Evolutionary conservation across 2,329 filamentous ascomycete species (phyloP).

Genomic region (Aspergillus awamori): DNA sequence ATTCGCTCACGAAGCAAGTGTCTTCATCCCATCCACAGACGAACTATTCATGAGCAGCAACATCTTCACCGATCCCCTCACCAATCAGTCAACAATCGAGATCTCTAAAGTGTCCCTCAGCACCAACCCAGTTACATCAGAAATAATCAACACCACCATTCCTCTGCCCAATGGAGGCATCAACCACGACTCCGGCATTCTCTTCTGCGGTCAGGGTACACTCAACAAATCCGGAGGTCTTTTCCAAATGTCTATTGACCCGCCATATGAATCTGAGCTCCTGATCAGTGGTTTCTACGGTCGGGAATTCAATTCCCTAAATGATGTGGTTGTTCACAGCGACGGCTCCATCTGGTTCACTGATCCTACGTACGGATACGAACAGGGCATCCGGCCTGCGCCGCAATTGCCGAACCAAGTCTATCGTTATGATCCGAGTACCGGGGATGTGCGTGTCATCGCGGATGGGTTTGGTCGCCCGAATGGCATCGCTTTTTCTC

Average conservation of each 20-base stretch:
- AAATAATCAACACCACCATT: slow-evolving; percentile 43
- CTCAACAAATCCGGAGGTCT: slow-evolving; percentile 25
- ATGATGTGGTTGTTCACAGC: slow-evolving; percentile 41
- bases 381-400: slow-evolving; percentile 36
- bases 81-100: slow-evolving; percentile 23
- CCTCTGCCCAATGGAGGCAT: slow-evolving; percentile 55
- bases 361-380: slow-evolving; percentile 42
- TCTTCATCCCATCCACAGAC: slow-evolving; percentile 40
- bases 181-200: slow-evolving; percentile 35
- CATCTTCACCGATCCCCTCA: slow-evolving; percentile 19
- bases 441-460: slow-evolving; percentile 40
- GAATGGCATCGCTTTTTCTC: slow-evolving; percentile 48
- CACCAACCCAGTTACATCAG: slow-evolving; percentile 24
- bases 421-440: slow-evolving; percentile 46
- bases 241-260: slow-evolving; percentile 25
- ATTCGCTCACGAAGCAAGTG: slow-evolving; percentile 55
- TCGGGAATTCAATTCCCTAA: slow-evolving; percentile 32
- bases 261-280: background rate
- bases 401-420: slow-evolving; percentile 42
- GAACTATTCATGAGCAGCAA: slow-evolving; percentile 47
- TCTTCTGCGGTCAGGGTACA: slow-evolving; percentile 50
- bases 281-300: slow-evolving; percentile 38
- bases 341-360: slow-evolving; percentile 46
- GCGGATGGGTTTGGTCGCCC: slow-evolving; percentile 44
- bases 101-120: slow-evolving; percentile 23